Evolutionary conservation across 305 asterid species (phyloP), one percentile per base, ranked within the genome.

Genomic region (Rubia peregrina): DNA sequence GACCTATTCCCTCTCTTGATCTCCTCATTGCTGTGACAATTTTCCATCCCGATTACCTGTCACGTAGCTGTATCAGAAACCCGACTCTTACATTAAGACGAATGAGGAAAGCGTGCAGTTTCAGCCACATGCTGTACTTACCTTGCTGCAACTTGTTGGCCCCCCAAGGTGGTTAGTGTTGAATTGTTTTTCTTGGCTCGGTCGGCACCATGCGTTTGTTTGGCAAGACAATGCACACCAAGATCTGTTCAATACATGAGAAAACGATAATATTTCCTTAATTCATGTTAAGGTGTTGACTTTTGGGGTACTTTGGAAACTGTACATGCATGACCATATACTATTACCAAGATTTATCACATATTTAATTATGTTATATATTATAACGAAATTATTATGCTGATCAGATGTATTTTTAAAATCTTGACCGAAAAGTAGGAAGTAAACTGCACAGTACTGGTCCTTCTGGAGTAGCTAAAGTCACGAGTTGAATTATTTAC

Each of bases 111-210:
- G 40, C 40, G 40, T 36, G 40, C 6, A 36, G 5, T 3, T 44
- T 44, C 13, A 7, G 56, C 56, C 13, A 16, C 5, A 4, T n/a
- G 24, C 0, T 9, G 8, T 55, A 21, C 5, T 22, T 75, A 86
- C 91, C 91, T 82, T 79, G 42, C 46, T 48, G 38, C 26, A 62
- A 33, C 80, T 80, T 56, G 66, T 78, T 44, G 66, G 65, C n/a
- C 73, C 73, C 3, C 59, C 59, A 53, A 69, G 63, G 17, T 67
- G 82, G 71, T 60, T 62, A 75, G 72, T 19, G 67, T 75, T 38
- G 16, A 73, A 71, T 43, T 66, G 55, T 38, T 66, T 65, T 66
- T 74, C 83, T 49, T 73, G 82, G 64, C 77, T 70, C 26, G 84
- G 68, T 51, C 71, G 80, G 74, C 83, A 74, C 80, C 85, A 80